Base-by-base conservation (phyloP, 2,329 filamentous ascomycete species). In the Aureobasidium sp. region DNA sequence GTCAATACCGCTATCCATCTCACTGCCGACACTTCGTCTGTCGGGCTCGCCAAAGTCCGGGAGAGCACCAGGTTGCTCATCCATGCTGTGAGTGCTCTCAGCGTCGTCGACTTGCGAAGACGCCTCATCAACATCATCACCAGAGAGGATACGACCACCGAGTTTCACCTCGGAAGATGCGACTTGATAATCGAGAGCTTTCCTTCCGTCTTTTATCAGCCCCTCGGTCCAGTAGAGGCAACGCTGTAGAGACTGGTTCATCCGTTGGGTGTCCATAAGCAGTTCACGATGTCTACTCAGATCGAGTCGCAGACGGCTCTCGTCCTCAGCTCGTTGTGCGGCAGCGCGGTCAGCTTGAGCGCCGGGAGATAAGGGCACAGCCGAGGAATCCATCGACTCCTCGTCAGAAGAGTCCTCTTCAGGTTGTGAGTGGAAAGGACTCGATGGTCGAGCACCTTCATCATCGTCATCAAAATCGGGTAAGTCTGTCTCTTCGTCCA, bases 151-250 rank as follows among this genome's bases (percentile, higher is more conserved):
- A 27, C 91, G 83, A 0, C 91, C 91, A 11, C 91, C 91, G 3
- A 97, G 77, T 68, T 89, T 84, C 37, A 96, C 81, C 68, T 97
- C 93, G 66, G 85, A 89, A 9, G 89, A 83, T 36, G 83, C 82
- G 30, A 97, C 90, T 62, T 84, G 81, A 71, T 96, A 96, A 51
- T 88, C 87, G 2, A 99, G 81, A 0, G 94, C 94, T 71, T 90
- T 93, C 70, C 86, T 89, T 6, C 89, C 94, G 67, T 97, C 91
- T 54, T 84, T 87, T 72, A 99, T 96, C 48, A 99, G 81, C 65
- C 89, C 87, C 71, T 99, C 93, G 0, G 92, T 95, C 83, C 90
- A 93, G 66, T 86, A 86, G 37, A 97, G 81, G 73, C 94, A 99
- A 51, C 90, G 83, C 73, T 91, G 95, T 49, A 99, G 82, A 72